Conservation (phyloP, 2,329 filamentous ascomycete species). For the Monosporascus sp. region DNA sequence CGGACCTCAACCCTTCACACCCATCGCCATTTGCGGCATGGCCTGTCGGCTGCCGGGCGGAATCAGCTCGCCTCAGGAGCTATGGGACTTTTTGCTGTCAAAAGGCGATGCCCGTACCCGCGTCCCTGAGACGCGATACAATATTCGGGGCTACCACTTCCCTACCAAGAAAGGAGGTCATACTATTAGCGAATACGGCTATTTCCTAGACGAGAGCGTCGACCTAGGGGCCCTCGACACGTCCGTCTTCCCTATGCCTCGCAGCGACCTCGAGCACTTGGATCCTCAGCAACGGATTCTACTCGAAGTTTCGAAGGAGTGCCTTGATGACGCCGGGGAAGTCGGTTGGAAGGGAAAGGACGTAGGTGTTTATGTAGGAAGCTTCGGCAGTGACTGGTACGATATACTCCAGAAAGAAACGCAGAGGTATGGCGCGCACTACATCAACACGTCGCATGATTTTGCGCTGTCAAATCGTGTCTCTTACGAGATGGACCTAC, state of each 20-base stretch:
- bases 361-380: constrained; percentile 30
- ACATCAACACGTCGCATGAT: constrained; percentile 7
- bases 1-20: neutral
- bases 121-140: constrained; percentile 16
- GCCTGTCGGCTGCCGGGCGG: constrained; percentile 20
- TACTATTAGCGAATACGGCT: constrained; percentile 15
- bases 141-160: constrained; percentile 11
- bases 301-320: constrained; percentile 31
- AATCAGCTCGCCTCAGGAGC: constrained; percentile 8
- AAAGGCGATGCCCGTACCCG: constrained; percentile 14
- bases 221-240: constrained; percentile 19
- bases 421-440: constrained; percentile 7
- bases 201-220: constrained; percentile 21
- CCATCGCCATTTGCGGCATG: constrained; percentile 26
- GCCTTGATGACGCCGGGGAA: constrained; percentile 29
- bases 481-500: constrained; percentile 15
- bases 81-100: constrained; percentile 21
- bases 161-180: constrained; percentile 5
- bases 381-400: constrained; percentile 28
- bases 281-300: constrained; percentile 33
- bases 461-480: constrained; percentile 19
- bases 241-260: constrained; percentile 19
- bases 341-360: constrained; percentile 22
- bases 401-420: constrained; percentile 14
- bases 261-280: constrained; percentile 23